These are phyloP conservation scores for Myriosclerotinia curreyana DNA, from an alignment of 2,329 filamentous ascomycete species.

Conservation along the genomic window DNA sequence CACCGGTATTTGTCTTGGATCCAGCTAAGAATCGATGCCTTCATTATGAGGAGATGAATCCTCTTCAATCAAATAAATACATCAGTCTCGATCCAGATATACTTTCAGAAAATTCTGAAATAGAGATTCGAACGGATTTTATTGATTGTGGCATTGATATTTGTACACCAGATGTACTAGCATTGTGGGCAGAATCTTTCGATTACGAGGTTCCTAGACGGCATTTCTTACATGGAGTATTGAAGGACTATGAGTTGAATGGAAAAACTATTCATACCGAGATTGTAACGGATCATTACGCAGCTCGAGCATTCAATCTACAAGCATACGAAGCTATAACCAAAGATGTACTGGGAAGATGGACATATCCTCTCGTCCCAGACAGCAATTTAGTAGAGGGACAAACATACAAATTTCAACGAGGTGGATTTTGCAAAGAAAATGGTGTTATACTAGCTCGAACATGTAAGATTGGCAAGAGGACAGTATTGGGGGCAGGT, in stretches of 20 bases:
- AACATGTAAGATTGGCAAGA: constrained; percentile 65
- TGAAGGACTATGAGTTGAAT: constrained; percentile 96
- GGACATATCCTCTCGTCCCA: constrained; percentile 85
- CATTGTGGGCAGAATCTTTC: constrained; percentile 95
- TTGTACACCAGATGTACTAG: constrained; percentile 91
- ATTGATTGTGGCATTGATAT: constrained; percentile 96
- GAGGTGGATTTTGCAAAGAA: constrained; percentile 73
- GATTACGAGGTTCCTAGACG: constrained; percentile 88
- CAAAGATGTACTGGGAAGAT: constrained; percentile 79
- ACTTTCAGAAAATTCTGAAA: constrained; percentile 67
- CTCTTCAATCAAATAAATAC: constrained; percentile 61
- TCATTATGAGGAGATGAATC: constrained; percentile 89
- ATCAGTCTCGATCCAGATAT: constrained; percentile 75
- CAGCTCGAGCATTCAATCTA: constrained; percentile 79
- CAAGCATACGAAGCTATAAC: constrained; percentile 87
- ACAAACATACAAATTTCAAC: constrained; percentile 70
- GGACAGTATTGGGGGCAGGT: constrained; percentile 72
- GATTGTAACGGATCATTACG: constrained; percentile 78
- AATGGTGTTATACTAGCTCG: constrained; percentile 70
- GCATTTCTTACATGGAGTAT: constrained; percentile 85
- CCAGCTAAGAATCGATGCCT: constrained; percentile 75
- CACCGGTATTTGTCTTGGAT: constrained; percentile 84
- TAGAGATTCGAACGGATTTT: constrained; percentile 82
- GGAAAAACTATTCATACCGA: constrained; percentile 95
- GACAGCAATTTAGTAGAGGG: constrained; percentile 80